These are phyloP conservation scores for Penicillium antarcticum DNA, from an alignment of 495 filamentous ascomycete genomes.

Conservation along the genomic window DNA sequence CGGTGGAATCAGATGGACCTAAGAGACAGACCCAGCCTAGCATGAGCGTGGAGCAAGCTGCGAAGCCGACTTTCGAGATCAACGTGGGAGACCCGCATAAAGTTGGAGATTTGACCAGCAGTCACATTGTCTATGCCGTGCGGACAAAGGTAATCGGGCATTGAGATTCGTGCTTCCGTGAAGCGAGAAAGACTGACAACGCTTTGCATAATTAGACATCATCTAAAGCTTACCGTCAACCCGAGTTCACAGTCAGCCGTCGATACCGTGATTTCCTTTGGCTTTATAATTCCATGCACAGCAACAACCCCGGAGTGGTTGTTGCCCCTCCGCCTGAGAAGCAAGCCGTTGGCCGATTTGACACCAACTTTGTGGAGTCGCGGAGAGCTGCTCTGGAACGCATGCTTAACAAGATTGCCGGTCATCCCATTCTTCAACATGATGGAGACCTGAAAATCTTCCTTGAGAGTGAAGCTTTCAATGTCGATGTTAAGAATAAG, in stretches of 20 bases:
- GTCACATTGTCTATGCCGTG: constrained; percentile 96
- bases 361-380: constrained; percentile 94
- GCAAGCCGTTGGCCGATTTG: constrained; percentile 93
- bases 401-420: constrained; percentile 94
- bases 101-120: constrained; percentile 92
- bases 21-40: constrained; percentile 71
- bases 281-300: constrained; percentile 92
- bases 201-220: constrained; percentile 60
- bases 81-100: constrained; percentile 95
- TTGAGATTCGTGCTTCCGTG: background rate
- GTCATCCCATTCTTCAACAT: constrained; percentile 87
- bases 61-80: constrained; percentile 89
- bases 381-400: constrained; percentile 85
- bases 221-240: constrained; percentile 89
- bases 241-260: constrained; percentile 87
- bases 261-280: constrained; percentile 96
- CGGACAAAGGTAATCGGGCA: constrained; percentile 70
- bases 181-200: constrained; percentile 13
- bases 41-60: constrained; percentile 82
- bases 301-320: constrained; percentile 90
- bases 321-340: constrained; percentile 97
- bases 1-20: constrained; percentile 38
- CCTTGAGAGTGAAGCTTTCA: constrained; percentile 92
- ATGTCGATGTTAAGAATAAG: constrained; percentile 95
- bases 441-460: constrained; percentile 94